phyloP scores from a whole-genome alignment of 1,284 basidiomycete species.

The Naganishia albida region DNA sequence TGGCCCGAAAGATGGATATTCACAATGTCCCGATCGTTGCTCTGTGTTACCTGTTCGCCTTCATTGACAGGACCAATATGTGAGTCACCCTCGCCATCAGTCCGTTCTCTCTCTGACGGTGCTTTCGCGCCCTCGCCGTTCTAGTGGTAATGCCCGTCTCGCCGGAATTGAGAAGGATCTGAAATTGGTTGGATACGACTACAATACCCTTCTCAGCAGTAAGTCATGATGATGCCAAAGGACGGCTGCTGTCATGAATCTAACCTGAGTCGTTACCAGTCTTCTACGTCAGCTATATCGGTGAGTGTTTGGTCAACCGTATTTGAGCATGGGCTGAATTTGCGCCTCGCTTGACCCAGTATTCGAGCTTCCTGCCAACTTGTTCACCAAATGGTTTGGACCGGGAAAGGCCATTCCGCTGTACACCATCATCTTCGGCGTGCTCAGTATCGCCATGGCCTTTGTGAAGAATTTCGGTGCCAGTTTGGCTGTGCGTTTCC shows the following conservation, averaged over 20 bases:
- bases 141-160: constrained; percentile 23
- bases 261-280: constrained; percentile 4
- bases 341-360: neutral
- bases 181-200: constrained; percentile 26
- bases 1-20: constrained; percentile 28
- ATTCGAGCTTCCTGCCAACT: constrained; percentile 31
- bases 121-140: neutral
- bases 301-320: neutral
- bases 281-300: constrained; percentile 28
- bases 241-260: neutral
- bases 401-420: constrained; percentile 31
- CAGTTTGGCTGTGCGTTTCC: constrained; percentile 43
- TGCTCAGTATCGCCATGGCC: constrained; percentile 29
- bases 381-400: constrained; percentile 33
- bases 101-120: neutral
- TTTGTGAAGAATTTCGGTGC: constrained; percentile 29
- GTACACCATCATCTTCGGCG: constrained; percentile 32
- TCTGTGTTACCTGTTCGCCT: constrained; percentile 30
- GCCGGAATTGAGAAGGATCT: constrained; percentile 34
- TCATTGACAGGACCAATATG: constrained; percentile 33
- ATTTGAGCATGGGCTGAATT: too few relatives aligned
- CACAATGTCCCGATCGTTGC: constrained; percentile 30
- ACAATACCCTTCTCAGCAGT: constrained; percentile 31
- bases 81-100: neutral
- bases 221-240: neutral